Percentiles rank a stretch among this genome's conserved stretches.
These are phyloP conservation scores for Trichosphaerium sp. DNA, from an alignment of 78 protist genomes.

Conservation along the genomic window DNA sequence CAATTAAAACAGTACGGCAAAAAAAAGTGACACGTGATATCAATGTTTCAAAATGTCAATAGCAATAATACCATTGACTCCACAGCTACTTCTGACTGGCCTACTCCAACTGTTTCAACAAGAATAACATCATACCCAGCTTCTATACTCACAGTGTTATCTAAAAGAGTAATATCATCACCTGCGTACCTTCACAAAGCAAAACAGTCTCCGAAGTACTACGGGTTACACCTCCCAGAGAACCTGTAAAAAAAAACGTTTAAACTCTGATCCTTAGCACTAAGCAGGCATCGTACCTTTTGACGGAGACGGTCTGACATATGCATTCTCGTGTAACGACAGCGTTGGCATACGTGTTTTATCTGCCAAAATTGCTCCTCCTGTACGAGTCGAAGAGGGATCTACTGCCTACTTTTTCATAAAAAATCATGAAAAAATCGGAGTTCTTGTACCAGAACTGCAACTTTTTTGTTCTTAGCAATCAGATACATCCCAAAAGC, in stretches of 20 bases:
- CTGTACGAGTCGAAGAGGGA: slow-evolving; percentile 73
- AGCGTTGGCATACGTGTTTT: slow-evolving; percentile 89
- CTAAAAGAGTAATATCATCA: too few relatives aligned
- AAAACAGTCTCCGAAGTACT: slow-evolving; percentile 69
- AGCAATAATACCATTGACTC: slow-evolving; percentile 76
- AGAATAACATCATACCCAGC: slow-evolving; percentile 74
- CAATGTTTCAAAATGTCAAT: too few relatives aligned
- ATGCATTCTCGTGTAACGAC: slow-evolving; percentile 60
- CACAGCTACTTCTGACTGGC: slow-evolving; percentile 82
- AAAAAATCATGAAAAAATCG: background rate
- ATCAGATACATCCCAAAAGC: slow-evolving; percentile 66
- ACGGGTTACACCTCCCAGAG: slow-evolving; percentile 57
- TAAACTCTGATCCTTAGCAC: background rate
- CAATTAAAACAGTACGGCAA: too few relatives aligned
- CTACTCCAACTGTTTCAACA: slow-evolving; percentile 98
- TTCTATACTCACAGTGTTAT: slow-evolving; percentile 2
- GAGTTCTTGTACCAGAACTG: slow-evolving; percentile 42
- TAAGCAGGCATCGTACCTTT: slow-evolving; percentile 69
- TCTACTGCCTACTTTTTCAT: slow-evolving; percentile 69
- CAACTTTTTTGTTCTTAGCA: slow-evolving; percentile 28
- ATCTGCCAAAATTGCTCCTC: slow-evolving; percentile 93
- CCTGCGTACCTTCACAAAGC: slow-evolving; percentile 71
- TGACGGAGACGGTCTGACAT: slow-evolving; percentile 81
- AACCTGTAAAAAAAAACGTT: background rate
- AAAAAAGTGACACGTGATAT: too few relatives aligned